Percentiles rank a stretch among this genome's conserved stretches.
These are phyloP conservation scores for Camellia japonica DNA, from an alignment of 148 eudicot genomes.

Conservation along the genomic window DNA sequence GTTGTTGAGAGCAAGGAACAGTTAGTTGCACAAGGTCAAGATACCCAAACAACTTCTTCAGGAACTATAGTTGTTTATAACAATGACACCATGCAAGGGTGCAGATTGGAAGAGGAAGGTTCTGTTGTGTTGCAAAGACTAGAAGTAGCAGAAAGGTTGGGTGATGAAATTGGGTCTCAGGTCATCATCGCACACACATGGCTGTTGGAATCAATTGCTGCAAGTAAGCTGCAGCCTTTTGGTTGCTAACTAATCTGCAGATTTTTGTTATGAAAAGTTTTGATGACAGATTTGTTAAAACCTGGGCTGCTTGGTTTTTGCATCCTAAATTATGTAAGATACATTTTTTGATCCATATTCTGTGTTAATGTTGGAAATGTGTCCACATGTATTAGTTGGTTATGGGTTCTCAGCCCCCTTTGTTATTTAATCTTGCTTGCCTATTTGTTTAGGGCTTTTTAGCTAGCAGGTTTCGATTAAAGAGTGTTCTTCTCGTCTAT, in stretches of 20 bases:
- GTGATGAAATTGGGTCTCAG: conserved; percentile 34
- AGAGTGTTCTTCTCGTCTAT: no score
- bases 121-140: conserved; percentile 27
- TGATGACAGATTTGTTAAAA: neutral
- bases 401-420: no score
- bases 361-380: no score
- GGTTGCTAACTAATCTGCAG: neutral
- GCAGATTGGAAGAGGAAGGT: conserved; percentile 17
- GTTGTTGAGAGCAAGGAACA: conserved; percentile 44
- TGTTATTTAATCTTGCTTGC: no score
- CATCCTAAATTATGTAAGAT: neutral
- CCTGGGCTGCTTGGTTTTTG: neutral
- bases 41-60: conserved; percentile 11
- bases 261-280: neutral
- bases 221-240: conserved; percentile 45
- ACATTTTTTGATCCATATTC: no score
- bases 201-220: conserved; percentile 82
- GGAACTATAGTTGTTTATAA: conserved; percentile 52
- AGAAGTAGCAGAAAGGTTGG: conserved; percentile 44
- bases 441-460: no score
- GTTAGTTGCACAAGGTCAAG: conserved; percentile 19
- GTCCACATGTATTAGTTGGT: no score
- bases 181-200: conserved; percentile 66
- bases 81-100: conserved; percentile 27
- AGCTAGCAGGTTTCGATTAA: no score